A percentile compares a stretch with the other conserved stretches of the same genome.
These are phyloP conservation scores for Earliella scabrosa DNA, from an alignment of 1,284 basidiomycete genomes.

Conservation along the genomic window DNA sequence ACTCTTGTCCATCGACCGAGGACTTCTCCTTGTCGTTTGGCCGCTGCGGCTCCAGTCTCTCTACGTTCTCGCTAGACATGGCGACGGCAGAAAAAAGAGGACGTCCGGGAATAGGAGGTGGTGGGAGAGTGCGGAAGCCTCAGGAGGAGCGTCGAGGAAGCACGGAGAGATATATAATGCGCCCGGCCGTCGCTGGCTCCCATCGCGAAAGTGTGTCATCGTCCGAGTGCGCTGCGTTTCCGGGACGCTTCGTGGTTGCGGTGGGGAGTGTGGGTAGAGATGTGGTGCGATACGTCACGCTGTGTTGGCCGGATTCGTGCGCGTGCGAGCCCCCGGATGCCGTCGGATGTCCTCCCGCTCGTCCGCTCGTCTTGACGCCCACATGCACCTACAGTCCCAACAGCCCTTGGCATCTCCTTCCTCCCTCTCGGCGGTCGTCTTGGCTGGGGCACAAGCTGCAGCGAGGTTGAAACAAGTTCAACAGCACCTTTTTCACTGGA, in stretches of 20 bases:
- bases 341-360: no score
- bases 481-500: no score
- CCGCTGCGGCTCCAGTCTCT: background rate
- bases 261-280: background rate
- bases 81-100: background rate
- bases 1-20: background rate
- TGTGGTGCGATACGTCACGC: conserved; percentile 2
- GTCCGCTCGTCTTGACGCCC: no score
- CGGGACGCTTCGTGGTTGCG: background rate
- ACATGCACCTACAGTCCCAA: background rate
- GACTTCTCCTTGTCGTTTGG: background rate
- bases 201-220: no score
- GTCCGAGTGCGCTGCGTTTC: no score
- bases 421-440: no score
- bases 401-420: background rate
- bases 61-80: background rate
- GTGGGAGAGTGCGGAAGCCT: background rate
- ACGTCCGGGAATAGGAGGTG: background rate
- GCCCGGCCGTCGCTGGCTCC: no score
- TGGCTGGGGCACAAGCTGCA: no score
- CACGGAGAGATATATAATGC: no score
- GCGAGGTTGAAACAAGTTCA: no score
- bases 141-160: no score
- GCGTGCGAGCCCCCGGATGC: background rate
- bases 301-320: background rate